Conservation (phyloP, 1,284 basidiomycete species). For the Papiliotrema nemorosa region DNA sequence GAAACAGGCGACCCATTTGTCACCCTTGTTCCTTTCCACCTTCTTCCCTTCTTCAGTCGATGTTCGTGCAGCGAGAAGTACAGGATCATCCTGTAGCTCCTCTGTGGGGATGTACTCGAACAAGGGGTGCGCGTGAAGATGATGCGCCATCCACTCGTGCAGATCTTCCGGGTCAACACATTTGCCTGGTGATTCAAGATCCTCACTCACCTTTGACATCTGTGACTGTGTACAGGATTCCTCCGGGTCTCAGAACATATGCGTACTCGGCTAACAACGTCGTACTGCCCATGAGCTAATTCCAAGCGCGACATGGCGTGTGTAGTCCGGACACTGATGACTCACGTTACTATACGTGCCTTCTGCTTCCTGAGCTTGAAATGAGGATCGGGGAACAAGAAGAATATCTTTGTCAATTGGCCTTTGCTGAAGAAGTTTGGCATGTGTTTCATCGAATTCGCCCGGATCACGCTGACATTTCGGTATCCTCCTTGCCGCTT, state of each 20-base stretch:
- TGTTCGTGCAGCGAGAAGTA: constrained; percentile 74
- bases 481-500: constrained; percentile 61
- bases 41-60: constrained; percentile 97
- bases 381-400: constrained; percentile 98
- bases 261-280: constrained; percentile 90
- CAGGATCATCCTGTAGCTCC: constrained; percentile 59
- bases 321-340: not conserved
- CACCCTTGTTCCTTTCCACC: constrained; percentile 84
- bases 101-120: constrained; percentile 78
- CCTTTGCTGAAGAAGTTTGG: constrained; percentile 93
- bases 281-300: constrained; percentile 49
- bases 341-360: constrained; percentile 80
- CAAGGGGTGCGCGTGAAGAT: constrained; percentile 78
- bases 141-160: constrained; percentile 91
- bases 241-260: constrained; percentile 83
- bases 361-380: constrained; percentile 99
- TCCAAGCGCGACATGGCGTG: not conserved
- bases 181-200: constrained; percentile 3
- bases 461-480: constrained; percentile 91
- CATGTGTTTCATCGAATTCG: constrained; percentile 98
- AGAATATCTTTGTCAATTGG: constrained; percentile 84
- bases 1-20: constrained; percentile 62
- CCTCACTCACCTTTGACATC: constrained; percentile 65
- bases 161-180: constrained; percentile 57
- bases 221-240: constrained; percentile 95